Base-by-base conservation (phyloP, 2,329 filamentous ascomycete species). In the Fusarium armeniacum region DNA sequence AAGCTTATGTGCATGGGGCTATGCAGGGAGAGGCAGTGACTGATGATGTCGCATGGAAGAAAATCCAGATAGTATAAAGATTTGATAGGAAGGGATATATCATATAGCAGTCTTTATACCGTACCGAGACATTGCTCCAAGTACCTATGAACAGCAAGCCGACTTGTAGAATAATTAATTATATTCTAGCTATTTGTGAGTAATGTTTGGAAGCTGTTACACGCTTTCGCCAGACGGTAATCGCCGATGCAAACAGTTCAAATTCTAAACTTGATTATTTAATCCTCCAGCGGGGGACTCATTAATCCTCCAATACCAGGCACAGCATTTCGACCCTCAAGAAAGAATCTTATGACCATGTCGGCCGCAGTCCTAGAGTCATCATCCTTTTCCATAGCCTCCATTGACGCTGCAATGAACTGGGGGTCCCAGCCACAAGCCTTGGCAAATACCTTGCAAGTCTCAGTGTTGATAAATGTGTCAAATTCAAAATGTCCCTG, bases 1-100 rank as follows among this genome's bases (percentile, higher is more conserved):
- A 64, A 4, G 1, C 24, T 0, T 64, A 64, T 4, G n/a, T 63
- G 0, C 61, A 64, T 2, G 61, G 61, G 0, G 32, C 15, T 6
- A 64, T 64, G 59, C 32, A 45, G 4, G 59, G 61, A 18, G 59
- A 64, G 1, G 24, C 59, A 1, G 11, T 64, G 2, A 40, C n/a
- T 20, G 36, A 58, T 16, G 13, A 45, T 15, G 5, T 11, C 0
- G 10, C 6, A 1, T 64, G 59, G 59, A 18, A 58, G 2, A 40
- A 30, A 0, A 33, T 50, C 5, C 20, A 44, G 16, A 26, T 64
- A 18, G 36, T 49, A 1, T 64, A 26, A 6, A 35, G 30, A 10
- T 9, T n/a, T 11, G 28, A 18, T 4, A 36, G 16, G 16, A 10
- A 36, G n/a, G 8, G 5, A 36, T 1, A 11, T 16, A 15, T 33